Base-by-base conservation (phyloP, 2,329 filamentous ascomycete species). In the Curvularia eragrostidis region DNA sequence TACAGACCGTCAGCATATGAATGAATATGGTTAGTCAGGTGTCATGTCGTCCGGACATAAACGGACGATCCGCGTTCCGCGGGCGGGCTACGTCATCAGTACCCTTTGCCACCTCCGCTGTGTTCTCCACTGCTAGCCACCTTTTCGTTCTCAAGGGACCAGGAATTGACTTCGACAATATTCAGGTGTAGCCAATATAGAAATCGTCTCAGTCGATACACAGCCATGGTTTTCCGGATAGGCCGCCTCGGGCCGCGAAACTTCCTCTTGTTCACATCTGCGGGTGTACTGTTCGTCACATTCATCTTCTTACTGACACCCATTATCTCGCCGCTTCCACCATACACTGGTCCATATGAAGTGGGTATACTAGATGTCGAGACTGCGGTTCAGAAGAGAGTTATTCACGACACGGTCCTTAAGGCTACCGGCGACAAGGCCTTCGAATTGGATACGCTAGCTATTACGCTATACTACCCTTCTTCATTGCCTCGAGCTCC, bases 401-500 rank as follows among this genome's bases (percentile, higher is more conserved):
- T 72, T 12, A 64, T 81, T 5, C 70, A 69, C 56, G 68, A 76
- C n/a, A 75, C 70, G 7, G 66, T 73, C 19, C 70, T 79, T 61
- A 78, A 77, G 57, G 69, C 72, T 46, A 77, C 70, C 7, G 74
- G 77, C 28, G 65, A 75, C 34, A 75, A 75, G 19, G 77, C 78
- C 5, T 81, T 82, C 48, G 73, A 80, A 47, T 66, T 82, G n/a
- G 64, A 77, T 28, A 81, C 79, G 8, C 75, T 82, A 5, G 73
- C 81, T 3, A 75, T 81, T 60, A 79, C 79, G 1, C 62, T 82
- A 2, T 82, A 79, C 70, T 82, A 81, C 52, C 80, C 80, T 1
- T 74, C 79, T 1, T 71, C 69, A 5, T 43, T 72, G 23, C 65
- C 68, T 6, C 52, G 54, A 6, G 55, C 56, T 1, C 46, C 70